Evolutionary conservation across 176 grass and related monocot genomes (phyloP), one percentile per base, ranked within the genome.

Genomic region (Canna indica): DNA sequence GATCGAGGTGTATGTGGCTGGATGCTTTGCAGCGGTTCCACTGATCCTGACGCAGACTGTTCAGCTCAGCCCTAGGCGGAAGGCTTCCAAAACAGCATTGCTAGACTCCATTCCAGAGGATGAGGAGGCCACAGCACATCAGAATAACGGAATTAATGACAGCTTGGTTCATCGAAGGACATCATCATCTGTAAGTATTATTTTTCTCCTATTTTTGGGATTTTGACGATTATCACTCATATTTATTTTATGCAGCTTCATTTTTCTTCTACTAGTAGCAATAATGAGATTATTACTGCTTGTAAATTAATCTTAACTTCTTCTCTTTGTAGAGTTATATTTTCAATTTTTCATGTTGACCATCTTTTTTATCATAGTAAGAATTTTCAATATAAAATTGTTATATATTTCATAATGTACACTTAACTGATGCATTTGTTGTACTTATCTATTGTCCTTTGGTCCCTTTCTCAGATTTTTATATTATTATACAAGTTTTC

Each of bases 1-100:
- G 3, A 80, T 87, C 33, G 94, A 97, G 86, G 75, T 97, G 20
- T 97, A 88, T 28, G 85, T 93, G 41, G 86, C 89, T 0, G 86
- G 94, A 0, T 87, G 86, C 63, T 99, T 80, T 44, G 75, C 70
- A 1, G 88, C 82, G 13, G 74, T 83, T 59, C 94, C 86, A 0
- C 56, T 78, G 1, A 84, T 93, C 64, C 82, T 93, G 20, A 93
- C 94, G 25, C 82, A 84, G 32, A 84, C 89, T 12, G 36, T 99
- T 18, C 84, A 90, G 72, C 78, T 90, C 7, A 84, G 80, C 65
- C 63, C 75, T 4, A 75, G 75, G 13, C 72, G 75, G 45, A 88
- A 92, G 34, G 69, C 64, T 36, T 42, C 79, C 0, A 68, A 70
- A 60, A 13, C 81, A 41, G 79, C 58, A 65, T 67, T 57, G 65